Evolutionary conservation across 331 rosid species (phyloP), one percentile per base, ranked within the genome.

Genomic region (Saraca asoca): DNA sequence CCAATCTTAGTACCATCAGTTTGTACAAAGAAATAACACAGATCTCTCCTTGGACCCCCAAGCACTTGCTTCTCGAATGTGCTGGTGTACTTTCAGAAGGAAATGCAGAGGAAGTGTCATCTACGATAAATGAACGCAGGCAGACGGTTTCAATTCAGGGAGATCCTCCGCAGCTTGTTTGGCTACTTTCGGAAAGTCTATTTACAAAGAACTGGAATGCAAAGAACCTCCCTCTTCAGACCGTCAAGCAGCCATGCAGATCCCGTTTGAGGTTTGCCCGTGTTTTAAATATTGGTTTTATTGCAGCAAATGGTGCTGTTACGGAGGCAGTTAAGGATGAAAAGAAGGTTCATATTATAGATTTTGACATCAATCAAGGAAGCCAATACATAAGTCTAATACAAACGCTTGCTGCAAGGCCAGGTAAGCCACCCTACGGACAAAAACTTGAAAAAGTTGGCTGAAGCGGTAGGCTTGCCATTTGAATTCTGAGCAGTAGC

Each of bases 171-270:
- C 93, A 7, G 98, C 98, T 59, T 91, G 97, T 62, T 20, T 90
- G 38, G 91, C 91, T 8, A 66, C 77, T 51, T 88, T 97, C 0
- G 98, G 98, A 0, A 88, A 86, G 68, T 77, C 73, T 66, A 82
- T 94, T 46, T 94, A 94, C 56, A 84, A 75, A 58, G 91, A 97
- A 12, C 57, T 94, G 63, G 88, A 78, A 78, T 94, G 98, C 89
- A 94, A 94, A 73, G 97, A 94, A 58, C 95, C 98, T 12, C 97
- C 98, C 35, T 84, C 98, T 15, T 81, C 95, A 7, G 95, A 90
- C 58, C 95, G 96, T 42, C 76, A 90, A 24, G 98, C 98, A 48
- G 97, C 98, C 0, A 94, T 94, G 98, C 98, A 94, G 81, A 83
- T 94, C 56, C 81, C 90, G 18, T 90, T 94, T 16, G 98, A 94